Evolutionary conservation across 768 basidiomycete species (phyloP), one percentile per base, ranked within the genome.

Genomic region (Terana coerulea): DNA sequence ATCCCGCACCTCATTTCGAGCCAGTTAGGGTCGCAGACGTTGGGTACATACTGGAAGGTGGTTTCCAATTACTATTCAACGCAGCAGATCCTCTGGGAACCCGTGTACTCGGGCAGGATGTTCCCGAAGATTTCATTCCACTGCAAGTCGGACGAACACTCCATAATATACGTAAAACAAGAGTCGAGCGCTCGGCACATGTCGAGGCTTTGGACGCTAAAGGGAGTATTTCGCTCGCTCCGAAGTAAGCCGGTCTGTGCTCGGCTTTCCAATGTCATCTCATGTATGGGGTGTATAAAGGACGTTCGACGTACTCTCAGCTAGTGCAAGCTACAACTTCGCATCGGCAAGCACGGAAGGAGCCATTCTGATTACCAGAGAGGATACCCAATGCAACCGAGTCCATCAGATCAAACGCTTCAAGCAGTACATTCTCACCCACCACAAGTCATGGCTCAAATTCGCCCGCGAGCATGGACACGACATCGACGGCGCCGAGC

Each of bases 1-100:
- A 49, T 19, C 48, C 25, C 10, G 33, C 33, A 19, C 34, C 47
- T 36, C n/a, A 34, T 11, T 39, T 17, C 28, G 7, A 7, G 11
- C 29, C 9, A 19, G 28, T 55, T 5, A 45, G 36, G 15, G 36
- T 52, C 41, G 54, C 50, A 2, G 39, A 55, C 34, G 54, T 55
- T 5, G 54, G 54, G 9, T 55, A 51, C 43, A 25, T 55, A 11
- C 22, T 19, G 26, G 7, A 19, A 3, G 50, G 54, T 7, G 15
- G 49, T 7, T 55, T 55, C 43, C 49, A 47, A 7, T 26, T 44
- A 19, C 34, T 55, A 15, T 55, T 55, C 28, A n/a, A 43, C 25
- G 54, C 54, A 14, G 39, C n/a, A 10, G 36, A 25, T 22, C 21
- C 49, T 11, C n/a, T 51, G 6, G 48, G 42, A 34, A 22, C 3